Evolutionary conservation across 257 asterid genomes (phyloP).

Genomic region (Ligustrum vulgare): DNA sequence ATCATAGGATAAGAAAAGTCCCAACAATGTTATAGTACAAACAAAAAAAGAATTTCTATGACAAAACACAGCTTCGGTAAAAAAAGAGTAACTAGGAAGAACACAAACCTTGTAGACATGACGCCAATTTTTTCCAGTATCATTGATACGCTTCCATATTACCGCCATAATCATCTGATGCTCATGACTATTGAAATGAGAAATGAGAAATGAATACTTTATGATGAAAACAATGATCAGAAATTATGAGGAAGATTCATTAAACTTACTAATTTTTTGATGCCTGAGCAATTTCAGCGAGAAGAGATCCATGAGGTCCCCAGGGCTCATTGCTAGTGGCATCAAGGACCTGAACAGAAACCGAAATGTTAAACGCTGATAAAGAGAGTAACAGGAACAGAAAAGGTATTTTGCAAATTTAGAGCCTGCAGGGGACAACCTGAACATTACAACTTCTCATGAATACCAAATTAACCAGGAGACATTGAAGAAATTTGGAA

Average conservation of each 20-base stretch:
- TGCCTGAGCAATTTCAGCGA: constrained; percentile 92
- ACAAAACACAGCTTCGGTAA: not conserved
- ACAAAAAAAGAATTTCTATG: not conserved
- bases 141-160: constrained; percentile 93
- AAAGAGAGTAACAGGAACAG: constrained; percentile 5
- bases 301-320: constrained; percentile 97
- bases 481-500: not conserved
- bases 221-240: not conserved
- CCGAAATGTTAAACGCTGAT: not conserved
- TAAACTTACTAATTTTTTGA: constrained; percentile 72
- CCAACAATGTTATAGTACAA: not conserved
- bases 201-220: constrained; percentile 24
- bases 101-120: constrained; percentile 88
- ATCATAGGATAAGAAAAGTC: not conserved
- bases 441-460: not conserved
- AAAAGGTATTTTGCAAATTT: constrained; percentile 2
- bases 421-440: not conserved
- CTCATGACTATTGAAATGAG: constrained; percentile 65
- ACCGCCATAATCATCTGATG: constrained; percentile 92
- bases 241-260: not conserved
- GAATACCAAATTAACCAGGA: not conserved
- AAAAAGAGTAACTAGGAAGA: constrained; percentile 10
- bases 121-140: constrained; percentile 96
- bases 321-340: constrained; percentile 98
- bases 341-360: constrained; percentile 72